phyloP scores from a whole-genome alignment of 306 rosid genomes.

The Malus fusca region DNA sequence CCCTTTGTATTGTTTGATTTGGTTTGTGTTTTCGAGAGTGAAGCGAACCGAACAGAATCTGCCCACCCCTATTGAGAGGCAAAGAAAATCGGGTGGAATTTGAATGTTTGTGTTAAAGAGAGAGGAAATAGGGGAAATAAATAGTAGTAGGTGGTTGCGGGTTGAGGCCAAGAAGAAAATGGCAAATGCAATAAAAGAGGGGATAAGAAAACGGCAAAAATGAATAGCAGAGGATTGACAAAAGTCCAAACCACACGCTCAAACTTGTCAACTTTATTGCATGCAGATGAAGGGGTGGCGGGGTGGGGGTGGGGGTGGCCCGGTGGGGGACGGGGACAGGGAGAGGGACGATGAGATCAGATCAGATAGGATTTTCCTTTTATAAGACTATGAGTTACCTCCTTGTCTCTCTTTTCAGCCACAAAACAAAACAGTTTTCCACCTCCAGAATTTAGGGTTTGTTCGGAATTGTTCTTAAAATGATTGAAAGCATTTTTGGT shows the following conservation, averaged over 20 bases:
- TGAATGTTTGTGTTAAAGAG: not conserved
- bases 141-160: not conserved
- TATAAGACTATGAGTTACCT: not conserved
- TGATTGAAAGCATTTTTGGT: fast-evolving
- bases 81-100: not conserved
- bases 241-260: not conserved
- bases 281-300: not conserved
- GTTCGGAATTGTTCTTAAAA: too few species aligned
- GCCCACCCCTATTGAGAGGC: too few species aligned
- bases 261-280: slow-evolving; percentile 7
- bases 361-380: not conserved
- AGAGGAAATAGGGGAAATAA: not conserved
- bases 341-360: not conserved
- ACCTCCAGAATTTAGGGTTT: not conserved
- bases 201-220: not conserved
- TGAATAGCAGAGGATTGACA: not conserved
- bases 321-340: too few species aligned
- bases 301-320: too few species aligned
- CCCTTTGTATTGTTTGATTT: not conserved
- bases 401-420: not conserved
- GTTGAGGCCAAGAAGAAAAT: not conserved
- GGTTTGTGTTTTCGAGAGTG: too few species aligned
- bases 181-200: not conserved
- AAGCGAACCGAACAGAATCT: too few species aligned
- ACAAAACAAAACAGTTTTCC: not conserved